Evolutionary conservation across 2,329 filamentous ascomycete genomes (phyloP).

Genomic region (Biscogniauxia mediterranea): DNA sequence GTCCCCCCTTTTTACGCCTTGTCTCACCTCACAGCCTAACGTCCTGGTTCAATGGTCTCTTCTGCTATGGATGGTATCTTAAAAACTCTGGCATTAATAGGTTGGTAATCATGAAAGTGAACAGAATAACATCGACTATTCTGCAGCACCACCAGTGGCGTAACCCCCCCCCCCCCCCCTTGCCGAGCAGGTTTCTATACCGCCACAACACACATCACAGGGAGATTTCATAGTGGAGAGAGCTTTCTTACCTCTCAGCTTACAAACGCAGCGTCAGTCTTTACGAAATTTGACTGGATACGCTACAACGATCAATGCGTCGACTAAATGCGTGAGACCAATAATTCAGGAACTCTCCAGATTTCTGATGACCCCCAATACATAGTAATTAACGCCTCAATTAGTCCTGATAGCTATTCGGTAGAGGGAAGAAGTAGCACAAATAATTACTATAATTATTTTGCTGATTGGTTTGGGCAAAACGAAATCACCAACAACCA

Average conservation of each 20-base stretch:
- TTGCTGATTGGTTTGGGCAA: too few relatives aligned
- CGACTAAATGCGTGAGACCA: conserved; percentile 4
- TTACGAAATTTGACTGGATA: conserved; percentile 6
- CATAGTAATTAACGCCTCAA: too few relatives aligned
- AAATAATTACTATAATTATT: too few relatives aligned
- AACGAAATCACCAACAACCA: too few relatives aligned
- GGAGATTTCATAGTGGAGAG: background rate
- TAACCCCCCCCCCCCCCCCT: conserved; percentile 4
- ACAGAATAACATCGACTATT: conserved; percentile 3
- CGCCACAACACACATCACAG: background rate
- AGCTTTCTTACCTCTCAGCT: conserved; percentile 5
- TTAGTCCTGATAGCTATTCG: too few relatives aligned
- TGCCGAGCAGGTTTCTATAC: background rate
- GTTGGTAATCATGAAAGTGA: background rate
- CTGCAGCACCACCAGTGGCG: background rate
- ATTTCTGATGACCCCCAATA: background rate
- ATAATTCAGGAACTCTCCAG: background rate
- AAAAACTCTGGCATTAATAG: too few relatives aligned
- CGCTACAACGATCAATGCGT: conserved; percentile 1
- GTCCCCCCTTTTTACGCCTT: background rate
- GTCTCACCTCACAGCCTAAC: too few relatives aligned
- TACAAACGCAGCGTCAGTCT: background rate
- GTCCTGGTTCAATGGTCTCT: too few relatives aligned
- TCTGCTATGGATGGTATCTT: too few relatives aligned
- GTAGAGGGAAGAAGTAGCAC: too few relatives aligned